Percentiles rank a stretch among this genome's conserved stretches.
Evolutionary conservation across 345 rosid genomes (phyloP).

Genomic region (Boechera stricta): DNA sequence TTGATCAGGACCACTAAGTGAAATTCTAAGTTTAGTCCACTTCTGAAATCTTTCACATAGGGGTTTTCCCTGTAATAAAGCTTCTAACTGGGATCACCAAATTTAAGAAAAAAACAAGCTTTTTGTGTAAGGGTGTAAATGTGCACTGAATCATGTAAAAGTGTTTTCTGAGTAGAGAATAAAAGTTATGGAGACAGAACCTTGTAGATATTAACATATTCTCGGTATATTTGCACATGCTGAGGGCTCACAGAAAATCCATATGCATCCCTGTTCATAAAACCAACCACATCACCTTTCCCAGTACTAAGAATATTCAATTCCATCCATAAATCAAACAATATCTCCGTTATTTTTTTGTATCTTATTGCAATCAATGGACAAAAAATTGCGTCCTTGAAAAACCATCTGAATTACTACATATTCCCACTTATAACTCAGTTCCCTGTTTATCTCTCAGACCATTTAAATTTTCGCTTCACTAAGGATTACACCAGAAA

Average conservation of each 20-base stretch:
- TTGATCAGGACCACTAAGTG: conserved; percentile 1
- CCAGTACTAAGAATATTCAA: conserved; percentile 11
- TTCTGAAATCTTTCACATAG: conserved; percentile 10
- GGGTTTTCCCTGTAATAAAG: background rate
- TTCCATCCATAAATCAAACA: conserved; percentile 12
- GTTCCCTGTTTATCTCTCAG: background rate
- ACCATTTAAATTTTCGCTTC: background rate
- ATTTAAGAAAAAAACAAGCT: background rate
- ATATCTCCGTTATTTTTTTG: background rate
- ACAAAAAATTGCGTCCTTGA: background rate
- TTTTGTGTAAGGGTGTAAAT: background rate
- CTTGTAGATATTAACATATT: conserved; percentile 94
- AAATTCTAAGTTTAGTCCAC: conserved; percentile 3
- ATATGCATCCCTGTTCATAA: conserved; percentile 85
- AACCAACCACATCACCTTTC: conserved; percentile 21
- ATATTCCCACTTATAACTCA: background rate
- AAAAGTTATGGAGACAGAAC: conserved; percentile 45
- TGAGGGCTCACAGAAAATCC: conserved; percentile 98
- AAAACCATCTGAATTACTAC: background rate
- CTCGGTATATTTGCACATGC: conserved; percentile 86
- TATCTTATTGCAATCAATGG: background rate
- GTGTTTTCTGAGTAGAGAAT: background rate
- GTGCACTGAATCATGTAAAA: background rate
- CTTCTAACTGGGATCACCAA: background rate
- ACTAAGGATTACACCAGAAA: conserved; percentile 10